These are phyloP conservation scores for Colletotrichum zoysiae DNA, from an alignment of 2,329 filamentous ascomycete species.

Conservation along the genomic window DNA sequence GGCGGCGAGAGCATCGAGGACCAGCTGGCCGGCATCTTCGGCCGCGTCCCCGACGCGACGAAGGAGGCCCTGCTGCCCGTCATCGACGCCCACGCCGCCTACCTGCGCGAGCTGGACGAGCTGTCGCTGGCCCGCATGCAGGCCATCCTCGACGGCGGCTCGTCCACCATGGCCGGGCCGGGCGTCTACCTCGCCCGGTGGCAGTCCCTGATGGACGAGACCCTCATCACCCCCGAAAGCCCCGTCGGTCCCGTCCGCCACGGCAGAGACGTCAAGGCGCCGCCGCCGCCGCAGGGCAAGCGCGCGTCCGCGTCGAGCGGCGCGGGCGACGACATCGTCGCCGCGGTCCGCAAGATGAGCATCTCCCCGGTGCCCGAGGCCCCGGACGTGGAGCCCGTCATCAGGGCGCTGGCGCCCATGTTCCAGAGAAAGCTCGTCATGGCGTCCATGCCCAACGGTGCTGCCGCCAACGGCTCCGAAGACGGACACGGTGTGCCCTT, in stretches of 20 bases:
- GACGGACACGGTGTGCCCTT: not conserved
- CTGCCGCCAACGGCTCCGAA: not conserved
- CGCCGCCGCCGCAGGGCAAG: slow-evolving; percentile 57
- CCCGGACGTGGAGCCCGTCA: slow-evolving; percentile 58
- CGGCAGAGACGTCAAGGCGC: slow-evolving; percentile 65
- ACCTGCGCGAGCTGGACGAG: slow-evolving; percentile 67
- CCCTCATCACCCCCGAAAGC: slow-evolving; percentile 73
- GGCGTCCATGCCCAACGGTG: not conserved
- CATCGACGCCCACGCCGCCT: slow-evolving; percentile 71
- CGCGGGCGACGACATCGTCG: slow-evolving; percentile 45
- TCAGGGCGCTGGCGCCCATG: slow-evolving; percentile 54
- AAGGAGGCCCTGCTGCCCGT: slow-evolving; percentile 61
- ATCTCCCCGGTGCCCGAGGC: slow-evolving; percentile 47
- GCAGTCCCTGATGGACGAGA: slow-evolving; percentile 79
- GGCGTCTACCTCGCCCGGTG: slow-evolving; percentile 80
- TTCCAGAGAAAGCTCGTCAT: slow-evolving; percentile 53
- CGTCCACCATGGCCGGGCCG: slow-evolving; percentile 65
- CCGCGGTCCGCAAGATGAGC: slow-evolving; percentile 49
- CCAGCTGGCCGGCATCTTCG: slow-evolving; percentile 58
- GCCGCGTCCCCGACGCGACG: slow-evolving; percentile 60
- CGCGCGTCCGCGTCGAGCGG: slow-evolving; percentile 51
- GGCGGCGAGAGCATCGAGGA: slow-evolving; percentile 51
- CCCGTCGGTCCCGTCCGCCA: slow-evolving; percentile 64
- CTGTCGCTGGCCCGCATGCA: slow-evolving; percentile 69
- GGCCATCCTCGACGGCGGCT: slow-evolving; percentile 62